phyloP scores from a whole-genome alignment of 2,329 filamentous ascomycete genomes.

The Trichoderma simmonsii region DNA sequence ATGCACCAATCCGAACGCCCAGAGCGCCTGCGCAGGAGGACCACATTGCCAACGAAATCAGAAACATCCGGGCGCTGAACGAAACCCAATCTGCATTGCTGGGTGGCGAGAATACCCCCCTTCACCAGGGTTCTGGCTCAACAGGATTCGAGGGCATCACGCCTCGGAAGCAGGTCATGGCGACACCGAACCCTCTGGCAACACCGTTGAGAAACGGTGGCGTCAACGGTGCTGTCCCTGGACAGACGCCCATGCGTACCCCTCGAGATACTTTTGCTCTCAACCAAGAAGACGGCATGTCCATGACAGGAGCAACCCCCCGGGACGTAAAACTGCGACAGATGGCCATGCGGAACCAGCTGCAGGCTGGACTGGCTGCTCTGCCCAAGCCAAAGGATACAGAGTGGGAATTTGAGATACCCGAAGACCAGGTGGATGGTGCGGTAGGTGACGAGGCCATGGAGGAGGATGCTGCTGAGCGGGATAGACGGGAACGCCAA shows the following conservation, averaged over 20 bases:
- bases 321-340: constrained; percentile 72
- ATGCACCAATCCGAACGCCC: constrained; percentile 87
- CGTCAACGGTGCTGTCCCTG: constrained; percentile 61
- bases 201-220: constrained; percentile 70
- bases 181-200: constrained; percentile 94
- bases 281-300: constrained; percentile 68
- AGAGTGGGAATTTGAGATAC: constrained; percentile 91
- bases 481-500: constrained; percentile 74
- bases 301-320: constrained; percentile 70
- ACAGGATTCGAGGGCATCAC: constrained; percentile 86
- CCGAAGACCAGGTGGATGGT: constrained; percentile 71
- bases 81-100: constrained; percentile 91
- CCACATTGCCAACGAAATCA: constrained; percentile 92
- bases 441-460: constrained; percentile 44
- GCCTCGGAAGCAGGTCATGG: constrained; percentile 72
- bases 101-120: constrained; percentile 87
- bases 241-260: constrained; percentile 81
- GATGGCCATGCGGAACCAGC: constrained; percentile 61
- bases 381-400: constrained; percentile 90
- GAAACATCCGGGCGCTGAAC: constrained; percentile 86
- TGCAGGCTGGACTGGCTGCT: constrained; percentile 72
- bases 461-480: constrained; percentile 63
- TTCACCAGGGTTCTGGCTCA: constrained; percentile 76
- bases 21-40: constrained; percentile 90
- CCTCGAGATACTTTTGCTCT: constrained; percentile 84